These are phyloP conservation scores for Fusarium udum DNA, from an alignment of 2,329 filamentous ascomycete genomes.

Conservation along the genomic window DNA sequence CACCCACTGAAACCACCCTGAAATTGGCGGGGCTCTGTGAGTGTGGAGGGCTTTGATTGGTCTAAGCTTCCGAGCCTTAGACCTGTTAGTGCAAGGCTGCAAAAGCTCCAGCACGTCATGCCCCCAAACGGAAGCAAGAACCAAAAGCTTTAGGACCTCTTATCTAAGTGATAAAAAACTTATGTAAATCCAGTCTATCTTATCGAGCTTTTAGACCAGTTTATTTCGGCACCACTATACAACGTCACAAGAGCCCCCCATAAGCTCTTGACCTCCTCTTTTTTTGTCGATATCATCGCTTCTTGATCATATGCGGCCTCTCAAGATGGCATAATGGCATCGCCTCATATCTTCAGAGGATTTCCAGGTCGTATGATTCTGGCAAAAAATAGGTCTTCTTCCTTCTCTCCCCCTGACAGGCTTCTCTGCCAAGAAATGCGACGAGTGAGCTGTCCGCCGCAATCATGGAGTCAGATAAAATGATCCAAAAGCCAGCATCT, in stretches of 20 bases:
- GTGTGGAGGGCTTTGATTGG: slow-evolving; percentile 32
- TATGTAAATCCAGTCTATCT: background rate
- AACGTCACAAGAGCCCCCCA: background rate
- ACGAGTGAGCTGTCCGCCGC: slow-evolving; percentile 25
- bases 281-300: slow-evolving; percentile 1
- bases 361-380: slow-evolving; percentile 26
- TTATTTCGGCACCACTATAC: background rate
- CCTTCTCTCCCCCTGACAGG: background rate
- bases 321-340: slow-evolving; percentile 48
- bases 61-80: slow-evolving; percentile 17
- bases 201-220: background rate
- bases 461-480: slow-evolving; percentile 38
- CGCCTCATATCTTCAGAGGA: slow-evolving; percentile 2
- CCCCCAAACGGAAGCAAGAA: background rate
- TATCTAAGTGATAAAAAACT: background rate
- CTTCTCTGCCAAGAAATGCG: slow-evolving; percentile 42
- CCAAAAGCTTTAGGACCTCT: background rate
- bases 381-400: background rate
- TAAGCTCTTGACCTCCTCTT: slow-evolving; percentile 19
- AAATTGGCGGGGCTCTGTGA: slow-evolving; percentile 10
- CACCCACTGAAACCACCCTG: slow-evolving; percentile 25
- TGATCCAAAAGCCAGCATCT: slow-evolving; percentile 44
- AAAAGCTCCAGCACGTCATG: slow-evolving; percentile 38
- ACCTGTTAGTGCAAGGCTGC: slow-evolving; percentile 42
- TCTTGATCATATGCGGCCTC: slow-evolving; percentile 26